Evolutionary conservation across 2,329 filamentous ascomycete species (phyloP).

Genomic region (Cadophora malorum): DNA sequence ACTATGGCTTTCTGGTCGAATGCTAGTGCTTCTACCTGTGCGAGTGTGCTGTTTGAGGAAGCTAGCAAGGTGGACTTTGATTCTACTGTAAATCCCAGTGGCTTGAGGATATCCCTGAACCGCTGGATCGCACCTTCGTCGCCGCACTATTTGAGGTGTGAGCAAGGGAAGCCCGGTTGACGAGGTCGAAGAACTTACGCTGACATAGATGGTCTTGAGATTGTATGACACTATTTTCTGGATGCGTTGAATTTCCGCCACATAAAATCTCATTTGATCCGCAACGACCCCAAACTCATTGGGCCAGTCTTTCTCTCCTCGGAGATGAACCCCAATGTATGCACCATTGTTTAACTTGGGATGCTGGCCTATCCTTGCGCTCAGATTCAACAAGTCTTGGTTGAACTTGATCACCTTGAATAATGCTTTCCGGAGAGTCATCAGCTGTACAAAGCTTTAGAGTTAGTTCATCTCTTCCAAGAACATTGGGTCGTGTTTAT

Average conservation of each 20-base stretch:
- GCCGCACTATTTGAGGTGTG: constrained; percentile 31
- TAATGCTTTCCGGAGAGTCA: constrained; percentile 33
- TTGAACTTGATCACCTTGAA: constrained; percentile 37
- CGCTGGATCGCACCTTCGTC: constrained; percentile 28
- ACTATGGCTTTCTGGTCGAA: constrained; percentile 38
- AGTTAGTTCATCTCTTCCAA: neutral
- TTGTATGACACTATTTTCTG: constrained; percentile 5
- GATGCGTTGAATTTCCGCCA: constrained; percentile 28
- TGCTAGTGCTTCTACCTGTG: constrained; percentile 25
- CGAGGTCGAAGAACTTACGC: constrained; percentile 18
- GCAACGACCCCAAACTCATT: constrained; percentile 26
- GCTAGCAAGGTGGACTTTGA: constrained; percentile 34
- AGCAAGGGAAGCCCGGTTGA: neutral
- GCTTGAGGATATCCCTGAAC: constrained; percentile 29
- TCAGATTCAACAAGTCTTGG: constrained; percentile 26
- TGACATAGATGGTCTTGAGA: constrained; percentile 34
- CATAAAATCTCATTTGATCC: constrained; percentile 34
- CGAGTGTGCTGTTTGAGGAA: constrained; percentile 21
- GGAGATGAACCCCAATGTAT: constrained; percentile 38
- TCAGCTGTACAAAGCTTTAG: neutral
- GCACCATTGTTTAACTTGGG: constrained; percentile 26
- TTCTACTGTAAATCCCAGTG: constrained; percentile 33
- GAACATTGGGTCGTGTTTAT: neutral
- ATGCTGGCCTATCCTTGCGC: constrained; percentile 26
- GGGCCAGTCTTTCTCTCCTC: constrained; percentile 39